Conservation (phyloP, 2,329 filamentous ascomycete species). For the Lasiodiplodia gonubiensis region DNA sequence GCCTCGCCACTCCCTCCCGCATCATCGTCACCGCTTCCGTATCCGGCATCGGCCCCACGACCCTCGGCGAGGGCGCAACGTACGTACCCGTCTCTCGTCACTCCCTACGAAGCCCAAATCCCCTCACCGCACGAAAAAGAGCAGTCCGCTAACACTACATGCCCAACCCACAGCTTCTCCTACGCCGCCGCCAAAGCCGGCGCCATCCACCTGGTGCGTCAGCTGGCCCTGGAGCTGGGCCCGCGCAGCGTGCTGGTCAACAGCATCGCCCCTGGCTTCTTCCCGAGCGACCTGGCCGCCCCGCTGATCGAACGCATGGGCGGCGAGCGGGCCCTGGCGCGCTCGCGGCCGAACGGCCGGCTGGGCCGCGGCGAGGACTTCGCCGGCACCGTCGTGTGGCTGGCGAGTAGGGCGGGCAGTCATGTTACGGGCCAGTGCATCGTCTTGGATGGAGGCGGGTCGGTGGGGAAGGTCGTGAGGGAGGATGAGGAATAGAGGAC, state of each 20-base stretch:
- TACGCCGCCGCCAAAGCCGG: slow-evolving; percentile 50
- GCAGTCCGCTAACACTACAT: too few species aligned
- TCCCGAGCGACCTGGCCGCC: slow-evolving; percentile 46
- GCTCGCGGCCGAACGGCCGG: slow-evolving; percentile 41
- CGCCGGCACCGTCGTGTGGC: slow-evolving; percentile 45
- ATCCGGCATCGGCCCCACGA: slow-evolving; percentile 45
- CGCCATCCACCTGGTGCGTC: slow-evolving; percentile 46
- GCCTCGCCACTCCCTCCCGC: slow-evolving; percentile 42
- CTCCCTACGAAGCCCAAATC: too few species aligned
- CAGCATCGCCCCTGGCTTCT: slow-evolving; percentile 48
- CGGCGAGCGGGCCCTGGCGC: slow-evolving; percentile 49
- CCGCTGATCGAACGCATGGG: slow-evolving; percentile 46
- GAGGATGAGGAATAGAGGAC: background rate
- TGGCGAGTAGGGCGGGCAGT: slow-evolving; percentile 27
- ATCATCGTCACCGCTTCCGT: slow-evolving; percentile 47
- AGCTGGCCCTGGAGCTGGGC: slow-evolving; percentile 48
- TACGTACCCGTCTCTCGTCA: background rate
- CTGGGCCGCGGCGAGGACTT: slow-evolving; percentile 46
- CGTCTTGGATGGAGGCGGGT: slow-evolving; percentile 8
- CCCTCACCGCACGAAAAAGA: too few species aligned
- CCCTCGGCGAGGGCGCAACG: slow-evolving; percentile 46
- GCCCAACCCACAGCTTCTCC: slow-evolving; percentile 38
- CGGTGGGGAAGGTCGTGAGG: background rate
- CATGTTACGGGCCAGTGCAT: slow-evolving; percentile 13
- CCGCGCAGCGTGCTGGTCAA: slow-evolving; percentile 49